Base-by-base conservation (phyloP, 2,329 filamentous ascomycete genomes). In the Stachybotrys chlorohalonatus region DNA sequence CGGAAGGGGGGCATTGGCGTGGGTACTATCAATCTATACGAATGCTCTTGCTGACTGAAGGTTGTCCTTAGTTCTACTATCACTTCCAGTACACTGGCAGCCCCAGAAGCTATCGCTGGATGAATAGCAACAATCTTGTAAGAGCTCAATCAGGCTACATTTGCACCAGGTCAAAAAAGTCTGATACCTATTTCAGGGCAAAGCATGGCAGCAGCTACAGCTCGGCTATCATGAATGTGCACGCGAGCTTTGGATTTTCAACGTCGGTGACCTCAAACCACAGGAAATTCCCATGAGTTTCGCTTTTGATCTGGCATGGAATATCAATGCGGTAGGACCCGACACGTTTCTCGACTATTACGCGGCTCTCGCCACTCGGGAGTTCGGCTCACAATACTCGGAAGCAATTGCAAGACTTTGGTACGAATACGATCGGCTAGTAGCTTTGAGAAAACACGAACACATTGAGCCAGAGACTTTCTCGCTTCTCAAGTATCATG, bases 261-360 rank as follows among this genome's bases (percentile, higher is more conserved):
- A 86, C 58, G 78, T 86, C 5, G 83, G 82, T 11, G 83, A 86
- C 59, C 71, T 86, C 58, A 86, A 86, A 63, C 80, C 81, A 1
- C 70, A 66, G 68, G 81, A 84, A 65, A 68, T 83, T 2, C 78
- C 81, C 2, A 76, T 83, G 58, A 75, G 73, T 53, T 78, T 83
- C 59, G 80, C 78, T 66, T 72, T 84, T 61, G 79, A 82, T 51
- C 69, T 84, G 52, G 81, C 81, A 1, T 85, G 55, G 55, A 54
- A 56, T 24, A 24, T 52, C 6, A 49, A 51, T 24, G 32, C 36
- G 83, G 50, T 54, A n/a, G 45, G 48, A 11, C 47, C 50, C 30
- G 52, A 56, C 24, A 52, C 46, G 15, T 24, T 56, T 1, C 55
- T 48, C 3, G 11, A 31, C 2, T 56, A 56, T 15, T 52, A 52